Evolutionary conservation across 441 rosid species (phyloP).

Genomic region (Syzygium malaccense): DNA sequence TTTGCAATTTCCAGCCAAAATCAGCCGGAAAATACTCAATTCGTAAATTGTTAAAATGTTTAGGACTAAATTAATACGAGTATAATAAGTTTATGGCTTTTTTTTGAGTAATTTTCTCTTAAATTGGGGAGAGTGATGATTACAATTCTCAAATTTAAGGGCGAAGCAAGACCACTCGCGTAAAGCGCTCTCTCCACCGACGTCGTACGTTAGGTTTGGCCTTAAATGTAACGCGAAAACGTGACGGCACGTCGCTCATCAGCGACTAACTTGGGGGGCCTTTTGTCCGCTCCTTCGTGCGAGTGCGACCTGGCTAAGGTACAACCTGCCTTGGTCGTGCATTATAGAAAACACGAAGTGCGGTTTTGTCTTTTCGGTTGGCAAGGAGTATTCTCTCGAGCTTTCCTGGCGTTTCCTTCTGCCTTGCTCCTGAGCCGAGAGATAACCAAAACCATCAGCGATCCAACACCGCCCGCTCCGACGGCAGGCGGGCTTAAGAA

Average conservation of each 20-base stretch:
- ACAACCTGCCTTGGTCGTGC: not conserved
- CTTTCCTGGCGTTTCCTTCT: not conserved
- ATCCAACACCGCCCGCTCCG: rapidly evolving
- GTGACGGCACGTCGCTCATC: not conserved
- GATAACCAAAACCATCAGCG: rapidly evolving
- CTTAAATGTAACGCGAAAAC: not conserved
- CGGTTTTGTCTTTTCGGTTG: not conserved
- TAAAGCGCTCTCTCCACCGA: not conserved
- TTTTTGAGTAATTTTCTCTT: not conserved
- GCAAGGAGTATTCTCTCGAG: not conserved
- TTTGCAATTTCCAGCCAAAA: no score
- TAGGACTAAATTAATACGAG: no score
- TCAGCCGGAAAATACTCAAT: no score
- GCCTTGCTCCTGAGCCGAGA: not conserved
- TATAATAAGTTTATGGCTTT: no score
- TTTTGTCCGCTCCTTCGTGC: not conserved
- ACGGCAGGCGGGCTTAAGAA: rapidly evolving
- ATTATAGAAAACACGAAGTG: not conserved
- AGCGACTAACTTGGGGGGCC: not conserved
- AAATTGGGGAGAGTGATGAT: not conserved
- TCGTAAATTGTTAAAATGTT: no score
- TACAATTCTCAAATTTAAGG: not conserved
- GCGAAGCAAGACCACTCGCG: rapidly evolving
- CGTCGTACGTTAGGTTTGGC: no score
- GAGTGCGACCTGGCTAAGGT: not conserved